A percentile compares a stretch with the other conserved stretches of the same genome.
Conservation (phyloP, 2,329 filamentous ascomycete genomes). For the Coleophoma eucalyptorum region DNA sequence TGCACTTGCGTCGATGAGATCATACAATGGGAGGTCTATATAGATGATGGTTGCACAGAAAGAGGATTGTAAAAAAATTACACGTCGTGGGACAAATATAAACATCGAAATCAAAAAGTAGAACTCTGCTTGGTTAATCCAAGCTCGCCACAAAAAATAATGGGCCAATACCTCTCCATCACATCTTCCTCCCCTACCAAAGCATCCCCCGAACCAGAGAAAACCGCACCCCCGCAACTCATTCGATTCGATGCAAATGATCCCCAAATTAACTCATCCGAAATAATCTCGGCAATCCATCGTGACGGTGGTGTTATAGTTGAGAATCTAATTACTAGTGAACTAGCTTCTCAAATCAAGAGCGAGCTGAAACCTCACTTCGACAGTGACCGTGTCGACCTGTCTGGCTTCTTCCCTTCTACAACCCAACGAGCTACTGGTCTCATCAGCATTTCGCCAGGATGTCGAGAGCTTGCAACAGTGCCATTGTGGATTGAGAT, state of each 20-base stretch:
- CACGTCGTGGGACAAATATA: no score
- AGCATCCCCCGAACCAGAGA: background rate
- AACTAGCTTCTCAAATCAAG: slow-evolving; percentile 31
- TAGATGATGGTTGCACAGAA: no score
- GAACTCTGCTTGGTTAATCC: no score
- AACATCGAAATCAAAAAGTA: no score
- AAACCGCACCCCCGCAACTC: background rate
- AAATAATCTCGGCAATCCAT: slow-evolving; percentile 8
- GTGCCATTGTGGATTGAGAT: slow-evolving; percentile 31
- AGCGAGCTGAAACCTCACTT: slow-evolving; percentile 33
- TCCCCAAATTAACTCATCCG: background rate
- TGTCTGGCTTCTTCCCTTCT: slow-evolving; percentile 34
- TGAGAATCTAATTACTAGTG: slow-evolving; percentile 28
- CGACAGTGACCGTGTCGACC: slow-evolving; percentile 30
- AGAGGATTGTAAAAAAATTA: no score
- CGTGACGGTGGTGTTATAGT: slow-evolving; percentile 34
- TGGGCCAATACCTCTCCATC: background rate
- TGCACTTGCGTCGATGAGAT: no score
- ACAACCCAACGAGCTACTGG: slow-evolving; percentile 36
- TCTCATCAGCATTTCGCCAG: slow-evolving; percentile 32
- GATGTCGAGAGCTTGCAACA: slow-evolving; percentile 32
- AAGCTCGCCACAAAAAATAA: background rate
- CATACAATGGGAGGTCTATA: no score
- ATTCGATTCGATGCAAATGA: slow-evolving; percentile 4
- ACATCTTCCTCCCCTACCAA: background rate